These are phyloP conservation scores for Protomyces inouyei DNA, from an alignment of 1,139 yeast species.

Conservation along the genomic window DNA sequence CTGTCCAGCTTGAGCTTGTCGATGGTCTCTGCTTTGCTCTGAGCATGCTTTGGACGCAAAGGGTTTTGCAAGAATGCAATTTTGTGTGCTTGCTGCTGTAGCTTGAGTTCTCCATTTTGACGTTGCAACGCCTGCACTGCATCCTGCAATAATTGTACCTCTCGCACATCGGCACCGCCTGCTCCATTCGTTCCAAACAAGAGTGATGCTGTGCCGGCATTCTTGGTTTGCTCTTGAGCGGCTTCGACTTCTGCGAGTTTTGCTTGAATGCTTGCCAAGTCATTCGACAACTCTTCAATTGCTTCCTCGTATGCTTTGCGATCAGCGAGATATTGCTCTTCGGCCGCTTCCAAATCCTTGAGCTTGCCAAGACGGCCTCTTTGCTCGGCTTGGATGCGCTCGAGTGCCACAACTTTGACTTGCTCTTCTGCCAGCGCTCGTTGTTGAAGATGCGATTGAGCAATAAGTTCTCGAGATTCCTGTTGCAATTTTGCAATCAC, in stretches of 20 bases:
- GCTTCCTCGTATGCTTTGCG: constrained; percentile 5
- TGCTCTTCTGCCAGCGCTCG: constrained; percentile 30
- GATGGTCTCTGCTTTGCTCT: neutral
- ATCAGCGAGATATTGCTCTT: neutral
- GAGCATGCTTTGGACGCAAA: neutral
- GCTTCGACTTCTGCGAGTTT: neutral
- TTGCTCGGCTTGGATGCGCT: constrained; percentile 14
- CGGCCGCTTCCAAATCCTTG: constrained; percentile 7
- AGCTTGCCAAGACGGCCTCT: neutral
- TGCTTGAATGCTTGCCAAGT: neutral
- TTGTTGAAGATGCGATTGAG: constrained; percentile 25
- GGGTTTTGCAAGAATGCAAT: neutral
- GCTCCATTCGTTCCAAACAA: neutral
- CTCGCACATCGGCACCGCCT: neutral
- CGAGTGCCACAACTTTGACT: constrained; percentile 28
- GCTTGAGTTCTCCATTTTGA: neutral
- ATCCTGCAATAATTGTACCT: neutral
- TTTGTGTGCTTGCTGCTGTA: neutral
- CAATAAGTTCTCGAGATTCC: constrained; percentile 22
- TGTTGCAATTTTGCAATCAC: constrained; percentile 5
- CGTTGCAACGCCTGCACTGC: neutral
- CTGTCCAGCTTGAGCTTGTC: neutral
- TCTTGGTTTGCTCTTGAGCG: neutral
- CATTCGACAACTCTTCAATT: constrained; percentile 1
- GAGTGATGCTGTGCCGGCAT: neutral